phyloP scores from a whole-genome alignment of 116 monocot genomes.

The Cymodocea nodosa region DNA sequence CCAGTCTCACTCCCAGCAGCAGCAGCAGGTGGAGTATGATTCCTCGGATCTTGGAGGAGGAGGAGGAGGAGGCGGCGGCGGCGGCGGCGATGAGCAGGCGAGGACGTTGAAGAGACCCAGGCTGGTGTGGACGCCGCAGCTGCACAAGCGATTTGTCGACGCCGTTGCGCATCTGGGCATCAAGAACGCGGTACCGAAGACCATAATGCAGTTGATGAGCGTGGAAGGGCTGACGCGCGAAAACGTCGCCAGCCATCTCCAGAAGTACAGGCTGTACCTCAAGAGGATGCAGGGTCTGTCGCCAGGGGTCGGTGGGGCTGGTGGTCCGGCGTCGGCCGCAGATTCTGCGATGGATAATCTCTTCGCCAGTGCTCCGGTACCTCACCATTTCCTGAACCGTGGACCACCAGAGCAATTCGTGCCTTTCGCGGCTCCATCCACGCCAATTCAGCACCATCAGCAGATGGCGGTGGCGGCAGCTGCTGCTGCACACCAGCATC shows the following conservation, averaged over 20 bases:
- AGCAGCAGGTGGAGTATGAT: conserved; percentile 3
- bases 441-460: conserved; percentile 28
- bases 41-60: background rate
- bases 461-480: conserved; percentile 13
- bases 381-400: conserved; percentile 25
- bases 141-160: conserved; percentile 4
- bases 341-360: conserved; percentile 34
- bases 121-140: conserved; percentile 19
- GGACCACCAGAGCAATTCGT: conserved; percentile 13
- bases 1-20: no score
- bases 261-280: conserved; percentile 41
- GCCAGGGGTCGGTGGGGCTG: background rate
- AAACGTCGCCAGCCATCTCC: conserved; percentile 54
- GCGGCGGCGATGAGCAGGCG: conserved; percentile 5
- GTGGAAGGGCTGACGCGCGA: conserved; percentile 50
- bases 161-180: conserved; percentile 30
- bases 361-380: conserved; percentile 35
- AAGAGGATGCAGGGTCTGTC: conserved; percentile 13
- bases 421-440: conserved; percentile 20
- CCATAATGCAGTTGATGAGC: conserved; percentile 22
- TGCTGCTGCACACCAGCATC: conserved; percentile 1
- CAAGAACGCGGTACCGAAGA: conserved; percentile 26
- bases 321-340: conserved; percentile 9
- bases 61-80: no score
- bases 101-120: conserved; percentile 23